phyloP scores from a whole-genome alignment of 805 yeast genomes.

The Grigorovia transvaalensis region DNA sequence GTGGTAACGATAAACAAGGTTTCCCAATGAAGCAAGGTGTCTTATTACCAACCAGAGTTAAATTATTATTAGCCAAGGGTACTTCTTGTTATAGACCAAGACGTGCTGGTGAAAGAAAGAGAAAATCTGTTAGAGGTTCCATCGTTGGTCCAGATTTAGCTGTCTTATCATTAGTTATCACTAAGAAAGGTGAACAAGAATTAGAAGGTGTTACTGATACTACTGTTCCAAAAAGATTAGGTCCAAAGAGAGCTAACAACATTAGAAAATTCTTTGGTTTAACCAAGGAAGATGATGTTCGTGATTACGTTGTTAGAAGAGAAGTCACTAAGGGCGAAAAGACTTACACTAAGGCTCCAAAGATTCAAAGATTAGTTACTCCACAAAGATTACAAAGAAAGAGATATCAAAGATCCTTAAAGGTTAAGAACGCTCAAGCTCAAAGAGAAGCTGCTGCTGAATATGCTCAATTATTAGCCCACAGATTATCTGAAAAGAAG shows the following conservation, averaged over 20 bases:
- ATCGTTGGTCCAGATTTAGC: conserved; percentile 96
- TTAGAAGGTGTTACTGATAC: conserved; percentile 92
- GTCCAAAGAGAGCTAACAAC: conserved; percentile 99
- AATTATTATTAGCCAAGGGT: conserved; percentile 85
- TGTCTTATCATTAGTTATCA: conserved; percentile 84
- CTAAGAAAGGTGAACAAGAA: conserved; percentile 95
- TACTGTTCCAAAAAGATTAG: conserved; percentile 96
- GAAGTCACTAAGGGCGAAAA: conserved; percentile 96
- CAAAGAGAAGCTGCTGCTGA: conserved; percentile 99
- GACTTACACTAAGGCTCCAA: conserved; percentile 99
- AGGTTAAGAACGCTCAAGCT: conserved; percentile 94
- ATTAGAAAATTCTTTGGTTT: conserved; percentile 98
- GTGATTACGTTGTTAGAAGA: conserved; percentile 92
- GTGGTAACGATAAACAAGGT: conserved; percentile 99
- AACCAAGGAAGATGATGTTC: conserved; percentile 39
- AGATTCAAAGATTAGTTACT: conserved; percentile 98
- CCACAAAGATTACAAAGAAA: conserved; percentile 99
- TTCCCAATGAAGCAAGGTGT: conserved; percentile 99
- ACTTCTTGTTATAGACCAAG: conserved; percentile 99
- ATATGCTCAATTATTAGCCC: conserved; percentile 96
- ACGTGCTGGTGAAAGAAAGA: conserved; percentile 99
- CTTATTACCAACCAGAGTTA: conserved; percentile 98
- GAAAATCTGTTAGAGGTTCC: conserved; percentile 99
- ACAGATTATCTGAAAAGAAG: conserved; percentile 97
- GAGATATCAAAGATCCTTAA: conserved; percentile 90